Conservation (phyloP, 352 stramenopile genomes). For the Vaucheria bursata region DNA sequence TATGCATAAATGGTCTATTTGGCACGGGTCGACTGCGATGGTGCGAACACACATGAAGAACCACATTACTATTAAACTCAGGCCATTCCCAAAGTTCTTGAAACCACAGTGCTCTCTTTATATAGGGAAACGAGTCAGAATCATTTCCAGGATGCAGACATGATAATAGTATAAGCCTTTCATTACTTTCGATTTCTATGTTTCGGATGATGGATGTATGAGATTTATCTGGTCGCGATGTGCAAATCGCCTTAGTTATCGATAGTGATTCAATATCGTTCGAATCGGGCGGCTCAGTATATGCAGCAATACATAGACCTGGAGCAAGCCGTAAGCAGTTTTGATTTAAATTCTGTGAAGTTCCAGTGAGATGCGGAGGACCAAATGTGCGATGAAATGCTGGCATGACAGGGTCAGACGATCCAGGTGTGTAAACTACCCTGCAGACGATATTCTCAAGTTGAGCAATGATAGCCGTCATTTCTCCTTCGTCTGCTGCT, state of each 20-base stretch:
- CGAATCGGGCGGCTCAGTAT: background rate
- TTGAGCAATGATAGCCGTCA: conserved; percentile 24
- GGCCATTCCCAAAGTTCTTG: no score
- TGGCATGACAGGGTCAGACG: conserved; percentile 11
- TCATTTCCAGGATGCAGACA: no score
- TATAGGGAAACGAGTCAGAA: no score
- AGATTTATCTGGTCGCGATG: background rate
- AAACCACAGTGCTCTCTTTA: no score
- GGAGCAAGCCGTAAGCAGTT: background rate
- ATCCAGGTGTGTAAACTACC: conserved; percentile 21
- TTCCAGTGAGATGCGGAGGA: conserved; percentile 1
- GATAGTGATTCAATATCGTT: background rate
- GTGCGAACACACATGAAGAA: no score
- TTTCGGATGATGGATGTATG: no score
- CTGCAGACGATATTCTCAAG: conserved; percentile 34
- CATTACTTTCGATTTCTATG: no score
- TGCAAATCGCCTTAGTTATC: background rate
- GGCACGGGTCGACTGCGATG: no score
- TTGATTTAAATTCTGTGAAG: background rate
- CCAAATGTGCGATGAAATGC: background rate
- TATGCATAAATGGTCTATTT: no score
- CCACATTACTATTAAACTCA: no score
- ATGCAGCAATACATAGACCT: background rate
- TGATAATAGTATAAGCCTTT: no score
- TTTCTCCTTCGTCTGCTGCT: conserved; percentile 31